Percentiles rank a stretch among this genome's conserved stretches.
Conservation (phyloP, 1,139 yeast species). For the Candida glucosophila region DNA sequence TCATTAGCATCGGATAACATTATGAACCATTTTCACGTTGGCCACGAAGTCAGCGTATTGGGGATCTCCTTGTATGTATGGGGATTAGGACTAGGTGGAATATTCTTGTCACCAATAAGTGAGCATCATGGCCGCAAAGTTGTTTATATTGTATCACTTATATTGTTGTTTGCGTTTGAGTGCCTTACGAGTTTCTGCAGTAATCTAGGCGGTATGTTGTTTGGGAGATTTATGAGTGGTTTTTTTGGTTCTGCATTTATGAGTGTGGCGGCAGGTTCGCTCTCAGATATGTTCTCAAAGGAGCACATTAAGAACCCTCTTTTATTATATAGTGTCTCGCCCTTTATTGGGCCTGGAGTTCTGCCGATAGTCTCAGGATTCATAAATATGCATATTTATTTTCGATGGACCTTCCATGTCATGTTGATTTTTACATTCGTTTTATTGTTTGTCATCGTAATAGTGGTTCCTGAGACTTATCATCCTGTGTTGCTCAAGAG, state of each 20-base stretch:
- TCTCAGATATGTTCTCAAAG: slow-evolving; percentile 20
- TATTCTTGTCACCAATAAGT: slow-evolving; percentile 24
- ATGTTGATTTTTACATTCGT: slow-evolving; percentile 16
- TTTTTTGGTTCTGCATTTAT: slow-evolving; percentile 25
- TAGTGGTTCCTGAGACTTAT: slow-evolving; percentile 15
- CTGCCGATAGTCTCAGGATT: slow-evolving; percentile 26
- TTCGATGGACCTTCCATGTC: slow-evolving; percentile 19
- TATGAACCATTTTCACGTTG: slow-evolving; percentile 14
- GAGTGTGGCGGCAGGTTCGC: slow-evolving; percentile 28
- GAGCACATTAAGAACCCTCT: slow-evolving; percentile 18
- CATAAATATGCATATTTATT: slow-evolving; percentile 13
- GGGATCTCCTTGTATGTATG: slow-evolving; percentile 23
- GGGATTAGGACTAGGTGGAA: slow-evolving; percentile 26
- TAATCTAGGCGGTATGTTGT: slow-evolving; percentile 20
- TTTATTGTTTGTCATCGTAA: slow-evolving; percentile 9
- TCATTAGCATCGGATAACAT: slow-evolving; percentile 19
- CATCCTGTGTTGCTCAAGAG: slow-evolving; percentile 10
- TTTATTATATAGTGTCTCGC: slow-evolving; percentile 21
- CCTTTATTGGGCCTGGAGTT: slow-evolving; percentile 26
- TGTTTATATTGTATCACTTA: slow-evolving; percentile 18
- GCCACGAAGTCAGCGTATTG: slow-evolving; percentile 19
- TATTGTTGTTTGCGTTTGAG: slow-evolving; percentile 16
- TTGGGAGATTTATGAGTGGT: slow-evolving; percentile 26
- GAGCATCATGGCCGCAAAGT: slow-evolving; percentile 25
- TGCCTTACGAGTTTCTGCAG: slow-evolving; percentile 19